phyloP scores from a whole-genome alignment of 345 rosid species.

The Erysimum cheiranthoides region DNA sequence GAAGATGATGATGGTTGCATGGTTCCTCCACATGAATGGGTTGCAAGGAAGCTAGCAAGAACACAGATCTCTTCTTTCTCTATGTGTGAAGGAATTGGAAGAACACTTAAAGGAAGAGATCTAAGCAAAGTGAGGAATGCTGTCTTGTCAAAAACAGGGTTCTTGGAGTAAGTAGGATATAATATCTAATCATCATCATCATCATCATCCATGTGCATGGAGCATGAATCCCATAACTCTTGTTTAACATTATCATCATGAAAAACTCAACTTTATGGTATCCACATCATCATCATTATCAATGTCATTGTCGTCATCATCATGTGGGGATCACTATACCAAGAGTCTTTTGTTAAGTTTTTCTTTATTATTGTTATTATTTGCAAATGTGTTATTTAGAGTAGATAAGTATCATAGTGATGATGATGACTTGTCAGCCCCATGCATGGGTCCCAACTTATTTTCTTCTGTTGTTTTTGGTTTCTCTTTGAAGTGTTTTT shows the following conservation, averaged over 20 bases:
- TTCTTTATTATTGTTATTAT: constrained; percentile 20
- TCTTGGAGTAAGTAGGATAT: constrained; percentile 62
- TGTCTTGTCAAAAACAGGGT: constrained; percentile 85
- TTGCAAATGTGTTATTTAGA: constrained; percentile 31
- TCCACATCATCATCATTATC: constrained; percentile 52
- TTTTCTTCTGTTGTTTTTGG: constrained; percentile 43
- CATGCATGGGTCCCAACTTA: constrained; percentile 46
- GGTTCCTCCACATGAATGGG: constrained; percentile 97
- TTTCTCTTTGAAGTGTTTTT: constrained; percentile 7
- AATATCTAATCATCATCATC: constrained; percentile 1
- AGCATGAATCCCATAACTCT: constrained; percentile 26
- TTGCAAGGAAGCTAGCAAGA: constrained; percentile 81
- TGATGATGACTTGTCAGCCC: constrained; percentile 45
- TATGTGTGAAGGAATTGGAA: constrained; percentile 88
- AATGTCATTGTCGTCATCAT: constrained; percentile 49
- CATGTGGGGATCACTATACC: constrained; percentile 52
- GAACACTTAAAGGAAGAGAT: constrained; percentile 98
- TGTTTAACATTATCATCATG: constrained; percentile 42
- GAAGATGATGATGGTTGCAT: constrained; percentile 53
- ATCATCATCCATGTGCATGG: constrained; percentile 36
- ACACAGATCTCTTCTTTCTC: constrained; percentile 87
- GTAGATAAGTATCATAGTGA: constrained; percentile 48
- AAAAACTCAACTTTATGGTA: constrained; percentile 40
- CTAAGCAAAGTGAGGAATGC: constrained; percentile 93
- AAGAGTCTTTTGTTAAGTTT: constrained; percentile 38